Base-by-base conservation (phyloP, 345 rosid species). In the Eucalyptus viminalis region DNA sequence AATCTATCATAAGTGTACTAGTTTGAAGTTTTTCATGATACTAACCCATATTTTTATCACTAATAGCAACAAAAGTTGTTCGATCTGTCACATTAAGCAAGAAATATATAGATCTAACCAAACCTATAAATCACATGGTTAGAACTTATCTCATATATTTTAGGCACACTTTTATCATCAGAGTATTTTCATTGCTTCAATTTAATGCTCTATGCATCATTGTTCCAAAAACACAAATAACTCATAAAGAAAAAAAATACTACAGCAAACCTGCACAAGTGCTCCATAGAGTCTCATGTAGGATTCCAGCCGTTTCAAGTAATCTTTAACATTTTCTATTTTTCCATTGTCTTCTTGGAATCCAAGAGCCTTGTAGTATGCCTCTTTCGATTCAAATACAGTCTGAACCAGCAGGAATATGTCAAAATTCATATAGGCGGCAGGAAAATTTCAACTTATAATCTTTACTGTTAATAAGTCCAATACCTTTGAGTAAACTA, bases 271-370 rank as follows among this genome's bases (percentile, higher is more conserved):
- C 99, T 98, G 99, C 90, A 96, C 96, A 12, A 98, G 93, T 88
- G 99, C 97, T 40, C 97, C 99, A 89, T 98, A 98, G 60, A 96
- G 93, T 92, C 89, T 95, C 97, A 97, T 95, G 93, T 93, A 95
- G 86, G 95, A 95, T 91, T 92, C 93, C 87, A 95, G 76, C 80
- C 97, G 94, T 90, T 91, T 91, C 91, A 94, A 86, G 90, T 92
- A 95, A 89, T 94, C 93, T 14, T 86, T 37, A 10, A 81, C 89
- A 49, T 90, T 91, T 90, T 95, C 96, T 43, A 94, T 47, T 90
- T 93, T 92, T 44, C 97, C 97, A 83, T 91, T 91, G 7, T 90
- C 91, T 91, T 94, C 95, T 88, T 85, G 90, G 86, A 88, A 94
- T 47, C 96, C 98, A 43, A 95, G 91, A 76, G 90, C 89, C 91